Conservation (phyloP, 2,329 filamentous ascomycete genomes). For the Leptographium radiaticola region DNA sequence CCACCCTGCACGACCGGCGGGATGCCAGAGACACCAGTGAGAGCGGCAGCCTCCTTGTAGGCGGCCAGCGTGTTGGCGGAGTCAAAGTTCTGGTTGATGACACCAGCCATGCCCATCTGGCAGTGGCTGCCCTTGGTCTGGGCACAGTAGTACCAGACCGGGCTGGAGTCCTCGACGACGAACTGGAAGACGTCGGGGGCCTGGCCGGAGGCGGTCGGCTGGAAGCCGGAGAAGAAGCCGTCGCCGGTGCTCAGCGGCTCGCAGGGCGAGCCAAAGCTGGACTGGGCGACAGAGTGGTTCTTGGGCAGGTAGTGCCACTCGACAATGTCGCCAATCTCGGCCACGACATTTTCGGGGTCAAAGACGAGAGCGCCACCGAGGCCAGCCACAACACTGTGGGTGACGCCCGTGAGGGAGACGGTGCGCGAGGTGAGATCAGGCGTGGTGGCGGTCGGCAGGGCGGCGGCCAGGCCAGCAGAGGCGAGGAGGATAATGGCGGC, state of each 20-base stretch:
- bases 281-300: conserved; percentile 27
- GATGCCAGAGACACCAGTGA: conserved; percentile 17
- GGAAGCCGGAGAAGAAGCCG: conserved; percentile 32
- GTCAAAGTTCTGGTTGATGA: conserved; percentile 35
- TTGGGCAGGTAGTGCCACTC: conserved; percentile 41
- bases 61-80: conserved; percentile 22
- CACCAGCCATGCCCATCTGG: conserved; percentile 33
- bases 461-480: conserved; percentile 16
- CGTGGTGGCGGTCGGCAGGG: conserved; percentile 19
- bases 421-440: conserved; percentile 18
- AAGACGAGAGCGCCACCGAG: conserved; percentile 30
- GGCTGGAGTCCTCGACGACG: conserved; percentile 25
- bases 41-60: conserved; percentile 23
- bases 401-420: conserved; percentile 24
- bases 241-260: conserved; percentile 22
- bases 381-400: conserved; percentile 33
- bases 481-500: conserved; percentile 13
- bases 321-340: conserved; percentile 33
- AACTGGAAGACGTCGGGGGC: conserved; percentile 30
- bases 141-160: conserved; percentile 32
- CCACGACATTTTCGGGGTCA: conserved; percentile 35
- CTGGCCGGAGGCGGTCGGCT: conserved; percentile 21
- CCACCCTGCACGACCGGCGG: conserved; percentile 23
- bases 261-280: conserved; percentile 29
- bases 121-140: conserved; percentile 30